phyloP scores from a whole-genome alignment of 139 green algal species.

The Coelastrella sp. region DNA sequence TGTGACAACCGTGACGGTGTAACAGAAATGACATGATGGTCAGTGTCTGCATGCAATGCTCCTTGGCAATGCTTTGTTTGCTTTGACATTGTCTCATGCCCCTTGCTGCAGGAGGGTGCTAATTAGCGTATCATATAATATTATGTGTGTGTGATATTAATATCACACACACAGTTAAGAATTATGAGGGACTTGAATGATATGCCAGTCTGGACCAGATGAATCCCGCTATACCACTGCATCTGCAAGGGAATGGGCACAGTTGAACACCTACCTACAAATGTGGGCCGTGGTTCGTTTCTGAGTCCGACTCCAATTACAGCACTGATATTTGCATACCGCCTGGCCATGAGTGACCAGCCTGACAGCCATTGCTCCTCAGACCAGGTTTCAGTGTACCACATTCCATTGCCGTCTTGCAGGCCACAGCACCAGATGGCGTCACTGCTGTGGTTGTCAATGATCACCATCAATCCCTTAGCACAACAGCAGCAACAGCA shows the following conservation, averaged over 20 bases:
- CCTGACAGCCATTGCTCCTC: constrained; percentile 39
- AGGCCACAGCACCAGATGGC: constrained; percentile 30
- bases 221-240: not conserved
- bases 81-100: too few relatives aligned
- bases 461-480: constrained; percentile 39
- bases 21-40: too few relatives aligned
- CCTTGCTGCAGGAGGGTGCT: too few relatives aligned
- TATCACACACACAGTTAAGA: too few relatives aligned
- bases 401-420: constrained; percentile 43
- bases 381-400: constrained; percentile 40
- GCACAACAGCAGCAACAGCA: not conserved
- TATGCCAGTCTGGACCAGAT: too few relatives aligned
- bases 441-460: constrained; percentile 49
- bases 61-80: too few relatives aligned
- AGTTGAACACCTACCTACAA: constrained; percentile 3
- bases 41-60: too few relatives aligned
- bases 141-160: too few relatives aligned
- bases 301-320: constrained; percentile 39
- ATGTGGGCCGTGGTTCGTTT: constrained; percentile 38
- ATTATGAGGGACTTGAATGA: too few relatives aligned
- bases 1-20: too few relatives aligned
- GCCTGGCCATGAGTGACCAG: constrained; percentile 18
- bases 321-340: constrained; percentile 14
- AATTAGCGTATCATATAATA: too few relatives aligned
- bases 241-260: not conserved